Evolutionary conservation across 2,329 filamentous ascomycete genomes (phyloP).

Genomic region (Alternaria atra): DNA sequence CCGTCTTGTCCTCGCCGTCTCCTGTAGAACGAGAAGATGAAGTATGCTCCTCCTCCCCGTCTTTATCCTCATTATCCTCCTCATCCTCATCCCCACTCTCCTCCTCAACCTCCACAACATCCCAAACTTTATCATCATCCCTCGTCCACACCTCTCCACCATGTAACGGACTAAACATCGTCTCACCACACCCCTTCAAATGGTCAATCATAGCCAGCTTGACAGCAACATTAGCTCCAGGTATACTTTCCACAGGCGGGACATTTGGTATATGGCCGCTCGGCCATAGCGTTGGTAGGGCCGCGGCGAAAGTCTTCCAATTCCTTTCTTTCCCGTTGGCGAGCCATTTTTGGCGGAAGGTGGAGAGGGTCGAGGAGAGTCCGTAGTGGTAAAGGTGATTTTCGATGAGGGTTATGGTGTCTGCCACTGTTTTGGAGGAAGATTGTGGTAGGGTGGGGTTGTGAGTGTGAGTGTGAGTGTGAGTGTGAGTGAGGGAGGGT

Average conservation of each 20-base stretch:
- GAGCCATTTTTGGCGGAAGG: neutral
- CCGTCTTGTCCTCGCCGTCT: neutral
- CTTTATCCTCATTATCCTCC: too few relatives aligned
- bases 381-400: neutral
- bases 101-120: neutral
- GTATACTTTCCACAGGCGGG: neutral
- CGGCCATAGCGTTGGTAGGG: neutral
- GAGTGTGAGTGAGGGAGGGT: rapidly evolving
- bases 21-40: neutral
- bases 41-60: neutral
- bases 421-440: neutral
- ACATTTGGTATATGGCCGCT: neutral
- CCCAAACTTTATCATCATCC: neutral
- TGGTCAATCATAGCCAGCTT: neutral
- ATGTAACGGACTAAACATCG: neutral
- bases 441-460: neutral
- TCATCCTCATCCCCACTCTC: too few relatives aligned
- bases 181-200: neutral
- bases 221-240: neutral
- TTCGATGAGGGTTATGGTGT: neutral
- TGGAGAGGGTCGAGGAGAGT: neutral
- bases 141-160: neutral
- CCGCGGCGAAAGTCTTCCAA: neutral
- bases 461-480: too few relatives aligned
- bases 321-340: neutral